Evolutionary conservation across 1,284 basidiomycete species (phyloP).

Genomic region (Salmacisia buchloeana): DNA sequence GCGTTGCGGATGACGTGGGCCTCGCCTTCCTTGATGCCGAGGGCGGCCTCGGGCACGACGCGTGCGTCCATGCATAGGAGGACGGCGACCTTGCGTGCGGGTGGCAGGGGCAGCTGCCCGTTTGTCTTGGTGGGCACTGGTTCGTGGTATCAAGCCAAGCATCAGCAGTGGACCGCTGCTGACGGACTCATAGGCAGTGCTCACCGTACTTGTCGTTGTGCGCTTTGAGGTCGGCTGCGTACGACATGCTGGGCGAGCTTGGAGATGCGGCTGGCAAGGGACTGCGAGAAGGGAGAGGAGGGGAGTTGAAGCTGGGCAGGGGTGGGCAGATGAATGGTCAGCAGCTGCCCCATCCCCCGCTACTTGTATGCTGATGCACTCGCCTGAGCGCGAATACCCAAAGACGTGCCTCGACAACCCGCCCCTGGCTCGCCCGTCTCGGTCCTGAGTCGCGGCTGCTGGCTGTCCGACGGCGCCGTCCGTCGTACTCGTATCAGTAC

Average conservation of each 20-base stretch:
- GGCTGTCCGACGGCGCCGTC: no score
- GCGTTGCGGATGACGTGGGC: slow-evolving; percentile 16
- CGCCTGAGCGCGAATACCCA: no score
- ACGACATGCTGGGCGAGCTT: neutral
- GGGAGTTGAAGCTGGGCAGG: no score
- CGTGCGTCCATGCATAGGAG: slow-evolving; percentile 6
- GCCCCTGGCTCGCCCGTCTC: no score
- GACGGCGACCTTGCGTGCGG: slow-evolving; percentile 3
- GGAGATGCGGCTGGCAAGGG: no score
- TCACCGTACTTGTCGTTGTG: slow-evolving; percentile 8
- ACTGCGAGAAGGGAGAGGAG: no score
- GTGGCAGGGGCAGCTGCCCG: slow-evolving; percentile 5
- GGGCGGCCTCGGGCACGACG: neutral
- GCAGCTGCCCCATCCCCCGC: no score
- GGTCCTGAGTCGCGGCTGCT: no score
- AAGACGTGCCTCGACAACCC: no score
- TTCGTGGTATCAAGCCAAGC: neutral
- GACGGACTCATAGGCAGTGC: neutral
- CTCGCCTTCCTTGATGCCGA: slow-evolving; percentile 16
- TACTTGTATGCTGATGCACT: no score
- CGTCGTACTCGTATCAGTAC: no score
- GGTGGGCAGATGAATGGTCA: no score
- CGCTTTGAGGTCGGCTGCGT: slow-evolving; percentile 3
- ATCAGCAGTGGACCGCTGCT: neutral
- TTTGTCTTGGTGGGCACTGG: slow-evolving; percentile 7